Conservation (phyloP, 495 filamentous ascomycete genomes). For the Podospora anserina region DNA sequence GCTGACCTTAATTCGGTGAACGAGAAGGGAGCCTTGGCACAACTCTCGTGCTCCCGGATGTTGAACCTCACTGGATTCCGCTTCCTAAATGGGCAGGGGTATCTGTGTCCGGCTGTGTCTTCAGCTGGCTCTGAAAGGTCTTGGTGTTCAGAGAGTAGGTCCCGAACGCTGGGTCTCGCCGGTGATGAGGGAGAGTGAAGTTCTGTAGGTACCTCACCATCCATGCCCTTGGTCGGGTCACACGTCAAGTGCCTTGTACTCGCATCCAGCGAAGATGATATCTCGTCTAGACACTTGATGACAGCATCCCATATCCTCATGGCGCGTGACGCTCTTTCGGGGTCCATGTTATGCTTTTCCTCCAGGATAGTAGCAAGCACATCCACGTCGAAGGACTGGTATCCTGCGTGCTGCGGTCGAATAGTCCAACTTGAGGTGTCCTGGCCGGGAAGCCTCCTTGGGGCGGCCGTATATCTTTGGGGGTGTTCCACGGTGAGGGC, state of each 20-base stretch:
- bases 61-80: slow-evolving; percentile 41
- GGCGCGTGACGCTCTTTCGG: neutral
- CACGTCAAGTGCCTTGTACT: neutral
- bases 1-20: slow-evolving; percentile 10
- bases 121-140: neutral
- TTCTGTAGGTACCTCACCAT: neutral
- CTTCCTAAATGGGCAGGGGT: slow-evolving; percentile 37
- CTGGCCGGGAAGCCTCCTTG: neutral
- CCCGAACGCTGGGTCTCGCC: neutral
- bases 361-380: neutral
- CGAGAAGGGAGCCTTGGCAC: slow-evolving; percentile 27
- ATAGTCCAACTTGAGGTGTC: neutral
- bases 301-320: slow-evolving; percentile 12
- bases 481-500: neutral
- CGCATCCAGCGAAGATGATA: neutral
- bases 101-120: neutral
- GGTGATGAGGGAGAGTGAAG: neutral
- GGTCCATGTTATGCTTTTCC: neutral
- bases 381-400: neutral
- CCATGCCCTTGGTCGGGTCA: neutral
- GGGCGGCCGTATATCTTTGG: neutral
- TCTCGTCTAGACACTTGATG: slow-evolving; percentile 13
- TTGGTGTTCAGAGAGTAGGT: slow-evolving; percentile 16
- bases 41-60: slow-evolving; percentile 33
- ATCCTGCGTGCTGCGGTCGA: neutral